Percentiles rank a stretch among this genome's conserved stretches.
These are phyloP conservation scores for Leptographium procerum DNA, from an alignment of 2,329 filamentous ascomycete genomes.

Conservation along the genomic window DNA sequence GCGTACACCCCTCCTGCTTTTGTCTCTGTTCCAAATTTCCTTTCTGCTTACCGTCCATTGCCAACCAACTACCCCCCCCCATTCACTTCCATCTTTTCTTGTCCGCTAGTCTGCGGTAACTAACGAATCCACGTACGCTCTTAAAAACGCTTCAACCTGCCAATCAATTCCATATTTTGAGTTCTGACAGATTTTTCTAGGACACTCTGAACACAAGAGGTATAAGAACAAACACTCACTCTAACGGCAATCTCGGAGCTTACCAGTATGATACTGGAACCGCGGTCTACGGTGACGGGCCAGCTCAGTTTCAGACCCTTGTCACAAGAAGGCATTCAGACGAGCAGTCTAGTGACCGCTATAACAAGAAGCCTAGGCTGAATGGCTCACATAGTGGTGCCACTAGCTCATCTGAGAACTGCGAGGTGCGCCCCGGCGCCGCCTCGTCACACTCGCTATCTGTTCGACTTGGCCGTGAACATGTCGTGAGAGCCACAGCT, in stretches of 20 bases:
- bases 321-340: not conserved
- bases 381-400: not conserved
- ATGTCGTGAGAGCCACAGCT: not conserved
- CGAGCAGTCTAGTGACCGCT: not conserved
- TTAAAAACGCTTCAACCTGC: not conserved
- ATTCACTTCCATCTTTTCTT: not conserved
- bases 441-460: not conserved
- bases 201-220: not conserved
- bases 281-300: not conserved
- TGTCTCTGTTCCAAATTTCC: not conserved
- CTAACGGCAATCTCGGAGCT: not conserved
- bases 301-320: not conserved
- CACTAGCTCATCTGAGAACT: not conserved
- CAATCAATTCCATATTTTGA: not conserved
- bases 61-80: no score
- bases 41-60: no score
- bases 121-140: not conserved
- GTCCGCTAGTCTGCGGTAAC: not conserved
- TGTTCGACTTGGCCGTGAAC: not conserved
- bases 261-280: not conserved
- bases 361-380: not conserved
- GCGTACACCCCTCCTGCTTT: not conserved
- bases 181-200: not conserved
- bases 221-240: not conserved
- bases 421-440: not conserved